Evolutionary conservation across 768 basidiomycete species (phyloP), one percentile per base, ranked within the genome.

Genomic region (Calvatia gigantea): DNA sequence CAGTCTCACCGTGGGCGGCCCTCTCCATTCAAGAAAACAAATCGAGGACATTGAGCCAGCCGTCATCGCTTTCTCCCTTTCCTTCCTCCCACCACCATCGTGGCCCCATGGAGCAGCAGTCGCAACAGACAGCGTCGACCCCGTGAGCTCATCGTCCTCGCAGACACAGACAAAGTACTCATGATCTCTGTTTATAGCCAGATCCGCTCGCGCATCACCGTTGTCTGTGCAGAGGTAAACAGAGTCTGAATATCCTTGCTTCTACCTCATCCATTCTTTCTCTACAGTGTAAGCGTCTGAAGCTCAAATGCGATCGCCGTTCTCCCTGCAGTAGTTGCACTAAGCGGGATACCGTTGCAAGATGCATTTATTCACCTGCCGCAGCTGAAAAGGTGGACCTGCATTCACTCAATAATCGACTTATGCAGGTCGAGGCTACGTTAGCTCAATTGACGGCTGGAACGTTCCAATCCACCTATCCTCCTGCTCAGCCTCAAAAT

Each of bases 331-430:
- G 83, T 0, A 85, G 84, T 25, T 93, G 91, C 61, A 78, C 83
- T 15, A 92, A 92, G 65, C 85, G 90, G 58, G 86, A 89, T 64
- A 89, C 87, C 0, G 79, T 87, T 9, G 72, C 74, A 3, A 76
- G 87, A 61, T 91, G 89, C 62, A 76, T 86, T 4, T 91, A 91
- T 67, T 89, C 89, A 0, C 83, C 87, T 21, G 89, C 87, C 14
- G 91, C 91, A 0, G 85, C 88, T 15, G 91, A 93, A 73, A 93
- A 92, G 80, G 85, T 93, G 84, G 91, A 93, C 68, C 74, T 93
- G 1, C 90, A 92, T 64, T 89, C 89, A 1, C 77, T 93, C 37
- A 87, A 92, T 64, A 92, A 92, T 68, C 82, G 90, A 11, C 76
- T 91, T 27, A 81, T 87, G 27, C 78, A 82, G 55, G 78, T 91